A percentile compares a stretch with the other conserved stretches of the same genome.
Conservation (phyloP, 2,329 filamentous ascomycete genomes). For the Mycocentrospora acerina region DNA sequence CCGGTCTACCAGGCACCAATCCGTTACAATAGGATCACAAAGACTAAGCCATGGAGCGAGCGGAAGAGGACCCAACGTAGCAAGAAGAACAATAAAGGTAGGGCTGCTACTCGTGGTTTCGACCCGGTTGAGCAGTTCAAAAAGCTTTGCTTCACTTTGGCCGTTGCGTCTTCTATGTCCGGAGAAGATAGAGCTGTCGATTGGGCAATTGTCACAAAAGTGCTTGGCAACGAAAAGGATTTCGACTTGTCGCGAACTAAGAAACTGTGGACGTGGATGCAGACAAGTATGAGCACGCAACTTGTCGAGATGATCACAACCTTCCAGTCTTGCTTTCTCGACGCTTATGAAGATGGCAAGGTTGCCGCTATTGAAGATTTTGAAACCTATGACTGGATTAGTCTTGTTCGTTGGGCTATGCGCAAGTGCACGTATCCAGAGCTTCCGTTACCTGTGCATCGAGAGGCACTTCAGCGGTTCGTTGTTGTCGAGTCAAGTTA, state of each 20-base stretch:
- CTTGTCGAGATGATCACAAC: conserved; percentile 60
- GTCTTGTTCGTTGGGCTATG: conserved; percentile 67
- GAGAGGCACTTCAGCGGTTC: conserved; percentile 22
- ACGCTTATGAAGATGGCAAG: conserved; percentile 64
- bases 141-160: conserved; percentile 33
- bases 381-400: conserved; percentile 67
- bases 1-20: conserved; percentile 24
- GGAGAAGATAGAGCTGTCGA: conserved; percentile 40
- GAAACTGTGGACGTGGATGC: conserved; percentile 43
- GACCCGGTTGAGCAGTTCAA: conserved; percentile 31
- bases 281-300: conserved; percentile 40
- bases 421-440: conserved; percentile 42
- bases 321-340: conserved; percentile 66
- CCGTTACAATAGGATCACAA: conserved; percentile 12
- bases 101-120: conserved; percentile 9
- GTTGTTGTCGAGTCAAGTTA: conserved; percentile 32
- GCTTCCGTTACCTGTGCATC: conserved; percentile 22
- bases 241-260: conserved; percentile 38
- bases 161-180: conserved; percentile 36
- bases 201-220: conserved; percentile 46
- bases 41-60: conserved; percentile 13
- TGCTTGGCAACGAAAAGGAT: conserved; percentile 39
- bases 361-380: conserved; percentile 63
- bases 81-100: conserved; percentile 14
- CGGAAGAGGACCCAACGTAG: conserved; percentile 12